phyloP scores from a whole-genome alignment of 2,329 filamentous ascomycete genomes.

The Pseudofabraea citricarpa region DNA sequence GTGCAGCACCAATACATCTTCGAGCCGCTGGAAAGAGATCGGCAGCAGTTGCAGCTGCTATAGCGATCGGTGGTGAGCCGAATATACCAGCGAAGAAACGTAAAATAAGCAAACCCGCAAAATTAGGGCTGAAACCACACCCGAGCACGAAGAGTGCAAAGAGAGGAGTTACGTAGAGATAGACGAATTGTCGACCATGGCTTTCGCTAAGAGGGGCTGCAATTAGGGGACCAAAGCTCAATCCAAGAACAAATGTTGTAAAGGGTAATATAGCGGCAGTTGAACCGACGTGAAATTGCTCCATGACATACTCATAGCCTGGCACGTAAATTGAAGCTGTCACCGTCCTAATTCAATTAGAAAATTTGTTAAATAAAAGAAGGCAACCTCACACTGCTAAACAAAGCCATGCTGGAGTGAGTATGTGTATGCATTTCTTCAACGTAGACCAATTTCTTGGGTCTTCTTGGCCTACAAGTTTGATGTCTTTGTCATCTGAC shows the following conservation, averaged over 20 bases:
- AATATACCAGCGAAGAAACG: constrained; percentile 53
- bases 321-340: constrained; percentile 45
- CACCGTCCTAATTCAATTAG: constrained; percentile 33
- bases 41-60: constrained; percentile 10
- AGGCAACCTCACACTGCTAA: no score
- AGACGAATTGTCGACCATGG: constrained; percentile 42
- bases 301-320: constrained; percentile 38
- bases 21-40: constrained; percentile 14
- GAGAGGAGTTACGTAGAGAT: constrained; percentile 40
- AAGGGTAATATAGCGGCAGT: constrained; percentile 50
- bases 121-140: constrained; percentile 45
- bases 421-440: background rate
- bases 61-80: constrained; percentile 7
- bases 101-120: constrained; percentile 46
- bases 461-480: background rate
- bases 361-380: no score
- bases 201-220: constrained; percentile 58
- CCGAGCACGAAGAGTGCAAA: constrained; percentile 57
- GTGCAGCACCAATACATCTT: constrained; percentile 4
- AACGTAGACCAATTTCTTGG: background rate
- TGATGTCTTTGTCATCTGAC: no score
- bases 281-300: constrained; percentile 36
- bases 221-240: constrained; percentile 55
- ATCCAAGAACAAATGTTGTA: constrained; percentile 51
- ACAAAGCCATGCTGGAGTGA: background rate